A percentile compares a stretch with the other conserved stretches of the same genome.
phyloP scores from a whole-genome alignment of 768 basidiomycete species.

The Jaapia argillacea region DNA sequence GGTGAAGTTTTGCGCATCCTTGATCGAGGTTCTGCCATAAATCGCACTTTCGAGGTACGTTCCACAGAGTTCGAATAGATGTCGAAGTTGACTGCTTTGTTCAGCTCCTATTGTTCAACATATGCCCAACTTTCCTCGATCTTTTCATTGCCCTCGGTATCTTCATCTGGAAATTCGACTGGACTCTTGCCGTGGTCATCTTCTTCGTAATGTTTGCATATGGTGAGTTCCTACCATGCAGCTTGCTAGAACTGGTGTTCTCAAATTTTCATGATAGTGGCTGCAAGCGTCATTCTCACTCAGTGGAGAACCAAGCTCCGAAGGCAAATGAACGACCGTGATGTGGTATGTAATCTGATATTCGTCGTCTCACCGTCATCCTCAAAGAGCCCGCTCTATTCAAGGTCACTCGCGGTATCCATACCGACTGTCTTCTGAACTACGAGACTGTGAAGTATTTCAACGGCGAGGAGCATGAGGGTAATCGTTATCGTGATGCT shows the following conservation, averaged over 20 bases:
- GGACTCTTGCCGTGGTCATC: slow-evolving; percentile 56
- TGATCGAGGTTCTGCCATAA: slow-evolving; percentile 80
- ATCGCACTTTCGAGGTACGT: slow-evolving; percentile 60
- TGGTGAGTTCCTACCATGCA: slow-evolving; percentile 29
- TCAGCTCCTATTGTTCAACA: slow-evolving; percentile 77
- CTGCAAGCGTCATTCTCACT: slow-evolving; percentile 47
- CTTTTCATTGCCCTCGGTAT: slow-evolving; percentile 59
- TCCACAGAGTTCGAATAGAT: no score
- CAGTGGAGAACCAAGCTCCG: slow-evolving; percentile 67
- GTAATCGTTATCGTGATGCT: slow-evolving; percentile 58
- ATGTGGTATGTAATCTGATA: slow-evolving; percentile 39
- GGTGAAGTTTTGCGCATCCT: slow-evolving; percentile 79
- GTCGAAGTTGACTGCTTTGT: no score
- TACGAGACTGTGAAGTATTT: slow-evolving; percentile 88
- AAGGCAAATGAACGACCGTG: slow-evolving; percentile 72
- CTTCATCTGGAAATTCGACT: slow-evolving; percentile 55
- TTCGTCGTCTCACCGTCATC: slow-evolving; percentile 1
- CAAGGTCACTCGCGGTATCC: slow-evolving; percentile 70
- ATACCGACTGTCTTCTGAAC: slow-evolving; percentile 72
- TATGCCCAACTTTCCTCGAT: slow-evolving; percentile 77
- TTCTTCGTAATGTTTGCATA: slow-evolving; percentile 68
- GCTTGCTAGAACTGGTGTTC: not conserved
- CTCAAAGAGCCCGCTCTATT: not conserved
- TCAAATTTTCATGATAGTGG: slow-evolving; percentile 23
- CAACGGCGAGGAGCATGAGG: slow-evolving; percentile 77